Percentiles rank a stretch among this genome's conserved stretches.
Conservation (phyloP, 1,284 basidiomycete species). For the Naganishia liquefaciens region DNA sequence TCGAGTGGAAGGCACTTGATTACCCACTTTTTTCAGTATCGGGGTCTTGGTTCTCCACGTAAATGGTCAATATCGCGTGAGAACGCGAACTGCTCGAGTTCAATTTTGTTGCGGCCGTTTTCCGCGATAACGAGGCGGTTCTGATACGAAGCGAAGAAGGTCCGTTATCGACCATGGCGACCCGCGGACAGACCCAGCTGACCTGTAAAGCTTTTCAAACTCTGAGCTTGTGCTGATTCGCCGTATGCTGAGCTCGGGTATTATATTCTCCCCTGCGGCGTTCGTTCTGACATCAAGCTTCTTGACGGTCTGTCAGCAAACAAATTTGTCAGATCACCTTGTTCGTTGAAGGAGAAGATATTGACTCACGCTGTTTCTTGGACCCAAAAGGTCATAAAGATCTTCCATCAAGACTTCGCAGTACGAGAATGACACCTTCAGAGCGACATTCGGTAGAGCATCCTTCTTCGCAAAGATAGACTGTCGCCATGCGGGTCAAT, state of each 20-base stretch:
- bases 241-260: constrained; percentile 65
- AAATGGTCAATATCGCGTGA: constrained; percentile 75
- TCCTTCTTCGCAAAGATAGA: constrained; percentile 60
- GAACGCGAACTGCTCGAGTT: constrained; percentile 77
- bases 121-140: constrained; percentile 68
- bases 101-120: constrained; percentile 77
- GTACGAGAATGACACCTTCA: constrained; percentile 64
- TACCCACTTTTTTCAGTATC: constrained; percentile 34
- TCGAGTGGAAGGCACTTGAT: neutral
- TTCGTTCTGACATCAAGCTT: constrained; percentile 79
- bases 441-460: constrained; percentile 50
- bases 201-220: constrained; percentile 68
- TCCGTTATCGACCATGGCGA: no score
- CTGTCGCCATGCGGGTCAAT: constrained; percentile 44
- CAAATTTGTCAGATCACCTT: constrained; percentile 24
- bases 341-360: neutral
- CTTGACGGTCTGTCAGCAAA: constrained; percentile 43
- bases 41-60: constrained; percentile 52
- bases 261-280: constrained; percentile 70
- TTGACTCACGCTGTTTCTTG: constrained; percentile 53
- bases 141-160: constrained; percentile 47
- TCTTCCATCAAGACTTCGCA: constrained; percentile 87
- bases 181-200: constrained; percentile 43
- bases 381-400: constrained; percentile 71
- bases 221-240: constrained; percentile 61